Evolutionary conservation across 169 alveolate species (phyloP).

Genomic region (Cryptosporidium meleagridis): DNA sequence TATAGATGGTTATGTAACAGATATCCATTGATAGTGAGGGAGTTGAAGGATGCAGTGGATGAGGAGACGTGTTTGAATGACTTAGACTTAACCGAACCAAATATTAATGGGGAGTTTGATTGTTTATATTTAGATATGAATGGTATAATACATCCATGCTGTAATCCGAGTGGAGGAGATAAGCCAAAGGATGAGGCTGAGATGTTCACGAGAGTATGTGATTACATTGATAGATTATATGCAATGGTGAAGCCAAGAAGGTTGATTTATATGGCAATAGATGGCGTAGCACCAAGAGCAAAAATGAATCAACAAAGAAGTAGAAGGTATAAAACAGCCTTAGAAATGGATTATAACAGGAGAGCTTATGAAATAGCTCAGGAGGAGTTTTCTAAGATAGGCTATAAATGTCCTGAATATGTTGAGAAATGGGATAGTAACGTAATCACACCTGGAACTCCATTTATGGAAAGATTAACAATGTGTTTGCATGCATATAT

Average conservation of each 20-base stretch:
- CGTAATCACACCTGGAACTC: constrained; percentile 99
- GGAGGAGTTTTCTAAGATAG: constrained; percentile 77
- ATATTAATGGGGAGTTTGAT: constrained; percentile 94
- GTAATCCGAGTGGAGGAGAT: constrained; percentile 91
- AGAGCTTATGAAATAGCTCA: constrained; percentile 81
- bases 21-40: constrained; percentile 93
- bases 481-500: constrained; percentile 83
- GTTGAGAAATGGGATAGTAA: constrained; percentile 94
- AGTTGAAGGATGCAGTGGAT: constrained; percentile 83
- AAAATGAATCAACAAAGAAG: constrained; percentile 99
- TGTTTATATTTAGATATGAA: constrained; percentile 98
- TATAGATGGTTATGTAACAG: constrained; percentile 96
- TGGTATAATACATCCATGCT: constrained; percentile 98
- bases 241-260: constrained; percentile 94
- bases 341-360: constrained; percentile 81
- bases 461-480: constrained; percentile 92
- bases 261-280: constrained; percentile 95
- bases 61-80: constrained; percentile 76
- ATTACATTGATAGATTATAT: constrained; percentile 92
- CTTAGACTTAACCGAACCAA: constrained; percentile 79
- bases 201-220: constrained; percentile 92
- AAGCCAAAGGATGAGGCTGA: constrained; percentile 92
- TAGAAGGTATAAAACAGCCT: constrained; percentile 92
- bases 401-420: constrained; percentile 79
- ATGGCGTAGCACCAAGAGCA: constrained; percentile 99